Evolutionary conservation across 108 stramenopile species (phyloP).

Genomic region (Nannochloropsis oceanica): DNA sequence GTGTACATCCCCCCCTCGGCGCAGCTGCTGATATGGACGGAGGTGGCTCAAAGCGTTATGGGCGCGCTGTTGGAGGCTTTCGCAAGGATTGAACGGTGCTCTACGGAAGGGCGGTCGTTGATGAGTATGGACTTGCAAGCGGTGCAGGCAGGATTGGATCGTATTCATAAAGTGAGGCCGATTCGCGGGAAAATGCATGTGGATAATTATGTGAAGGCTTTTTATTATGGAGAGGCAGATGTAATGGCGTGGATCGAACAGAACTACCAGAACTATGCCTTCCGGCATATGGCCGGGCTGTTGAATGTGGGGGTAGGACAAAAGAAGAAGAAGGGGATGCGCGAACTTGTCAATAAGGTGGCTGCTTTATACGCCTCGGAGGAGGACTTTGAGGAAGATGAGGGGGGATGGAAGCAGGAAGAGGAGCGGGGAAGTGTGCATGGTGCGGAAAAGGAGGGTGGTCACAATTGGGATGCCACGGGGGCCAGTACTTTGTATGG

Average conservation of each 20-base stretch:
- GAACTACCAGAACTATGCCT: background rate
- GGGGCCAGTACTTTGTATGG: no score
- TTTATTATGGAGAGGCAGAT: background rate
- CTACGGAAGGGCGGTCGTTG: background rate
- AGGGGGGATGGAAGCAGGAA: no score
- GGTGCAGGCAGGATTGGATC: background rate
- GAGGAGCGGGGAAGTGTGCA: no score
- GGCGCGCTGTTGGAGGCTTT: background rate
- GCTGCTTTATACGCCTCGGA: no score
- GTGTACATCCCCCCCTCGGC: background rate
- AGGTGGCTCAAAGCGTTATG: background rate
- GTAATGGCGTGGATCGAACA: background rate
- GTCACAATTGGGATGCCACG: no score
- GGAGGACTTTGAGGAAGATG: no score
- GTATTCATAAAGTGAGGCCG: background rate
- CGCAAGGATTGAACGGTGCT: background rate
- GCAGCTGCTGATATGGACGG: background rate
- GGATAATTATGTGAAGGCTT: background rate
- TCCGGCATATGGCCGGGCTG: background rate
- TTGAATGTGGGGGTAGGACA: background rate
- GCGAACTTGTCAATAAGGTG: no score
- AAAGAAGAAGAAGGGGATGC: no score
- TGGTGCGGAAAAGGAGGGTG: no score
- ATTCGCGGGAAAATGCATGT: background rate
- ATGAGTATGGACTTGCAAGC: background rate